These are phyloP conservation scores for Sporothrix inflata DNA, from an alignment of 2,329 filamentous ascomycete species.

Conservation along the genomic window DNA sequence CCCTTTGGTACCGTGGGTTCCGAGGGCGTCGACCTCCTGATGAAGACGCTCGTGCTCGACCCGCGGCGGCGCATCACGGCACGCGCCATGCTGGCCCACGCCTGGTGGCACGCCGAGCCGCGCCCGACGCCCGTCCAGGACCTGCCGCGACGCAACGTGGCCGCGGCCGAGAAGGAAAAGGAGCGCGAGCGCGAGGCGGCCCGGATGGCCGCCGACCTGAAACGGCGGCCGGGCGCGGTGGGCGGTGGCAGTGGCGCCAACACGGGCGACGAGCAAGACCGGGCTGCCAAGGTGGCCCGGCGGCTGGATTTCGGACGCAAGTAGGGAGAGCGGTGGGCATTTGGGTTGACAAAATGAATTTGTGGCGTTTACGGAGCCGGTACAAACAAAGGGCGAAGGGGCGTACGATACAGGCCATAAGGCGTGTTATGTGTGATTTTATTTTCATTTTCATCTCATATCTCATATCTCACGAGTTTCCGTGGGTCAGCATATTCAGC, in stretches of 20 bases:
- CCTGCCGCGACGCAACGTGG: conserved; percentile 75
- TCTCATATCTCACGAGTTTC: not conserved
- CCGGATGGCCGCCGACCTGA: conserved; percentile 81
- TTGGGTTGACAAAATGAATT: not conserved
- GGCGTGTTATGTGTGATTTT: conserved; percentile 10
- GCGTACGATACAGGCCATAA: not conserved
- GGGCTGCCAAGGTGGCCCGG: conserved; percentile 76
- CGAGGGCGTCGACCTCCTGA: conserved; percentile 84
- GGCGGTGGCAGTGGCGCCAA: conserved; percentile 38
- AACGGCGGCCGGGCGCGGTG: conserved; percentile 71
- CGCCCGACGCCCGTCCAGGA: conserved; percentile 80
- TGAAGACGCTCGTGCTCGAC: conserved; percentile 82
- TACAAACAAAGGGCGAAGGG: not conserved
- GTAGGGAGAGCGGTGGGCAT: conserved; percentile 36
- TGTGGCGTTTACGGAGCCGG: not conserved
- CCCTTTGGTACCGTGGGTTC: conserved; percentile 80
- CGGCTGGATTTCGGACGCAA: conserved; percentile 74
- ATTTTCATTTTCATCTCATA: not conserved
- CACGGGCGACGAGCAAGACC: conserved; percentile 56
- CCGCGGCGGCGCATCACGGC: conserved; percentile 83
- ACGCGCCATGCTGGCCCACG: conserved; percentile 74
- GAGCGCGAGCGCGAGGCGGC: conserved; percentile 48
- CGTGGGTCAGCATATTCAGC: not conserved
- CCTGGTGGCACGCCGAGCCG: conserved; percentile 85
- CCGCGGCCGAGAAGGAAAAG: conserved; percentile 63